Percentiles rank a stretch among this genome's conserved stretches.
These are phyloP conservation scores for Umbelopsis isabellina DNA, from an alignment of 192 early-diverging fungal species.

Conservation along the genomic window DNA sequence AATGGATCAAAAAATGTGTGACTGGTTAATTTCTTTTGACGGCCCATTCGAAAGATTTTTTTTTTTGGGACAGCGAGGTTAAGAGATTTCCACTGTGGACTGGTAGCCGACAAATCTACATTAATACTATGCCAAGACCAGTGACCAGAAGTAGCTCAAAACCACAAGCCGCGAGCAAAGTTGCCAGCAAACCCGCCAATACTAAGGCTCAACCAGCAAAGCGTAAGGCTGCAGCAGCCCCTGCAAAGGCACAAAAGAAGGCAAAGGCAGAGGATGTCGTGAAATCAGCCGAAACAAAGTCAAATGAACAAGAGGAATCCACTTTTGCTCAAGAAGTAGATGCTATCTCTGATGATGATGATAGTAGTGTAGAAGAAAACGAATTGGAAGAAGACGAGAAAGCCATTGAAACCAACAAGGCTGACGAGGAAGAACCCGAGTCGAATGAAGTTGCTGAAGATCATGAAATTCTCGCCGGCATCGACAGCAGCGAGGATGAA, in stretches of 20 bases:
- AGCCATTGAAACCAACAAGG: conserved; percentile 8
- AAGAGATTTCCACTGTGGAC: neutral
- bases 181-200: neutral
- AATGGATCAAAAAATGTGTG: too few species aligned
- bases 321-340: conserved; percentile 39
- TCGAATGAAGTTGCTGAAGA: conserved; percentile 47
- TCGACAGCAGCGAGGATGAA: conserved; percentile 31
- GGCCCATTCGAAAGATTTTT: conserved; percentile 1
- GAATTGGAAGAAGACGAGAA: conserved; percentile 36
- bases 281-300: conserved; percentile 19
- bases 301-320: conserved; percentile 33
- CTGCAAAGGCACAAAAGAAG: conserved; percentile 32
- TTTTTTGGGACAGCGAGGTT: neutral
- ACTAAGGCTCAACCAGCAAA: conserved; percentile 10
- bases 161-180: neutral
- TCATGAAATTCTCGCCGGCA: conserved; percentile 42
- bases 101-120: conserved; percentile 1
- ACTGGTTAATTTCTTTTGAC: too few species aligned
- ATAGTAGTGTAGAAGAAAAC: conserved; percentile 30
- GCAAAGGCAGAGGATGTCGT: conserved; percentile 26
- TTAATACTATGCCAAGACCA: conserved; percentile 13
- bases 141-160: neutral
- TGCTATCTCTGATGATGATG: conserved; percentile 35
- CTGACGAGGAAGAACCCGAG: conserved; percentile 31
- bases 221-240: neutral